phyloP scores from a whole-genome alignment of 2,329 filamentous ascomycete genomes.

The Venturia pyrina region DNA sequence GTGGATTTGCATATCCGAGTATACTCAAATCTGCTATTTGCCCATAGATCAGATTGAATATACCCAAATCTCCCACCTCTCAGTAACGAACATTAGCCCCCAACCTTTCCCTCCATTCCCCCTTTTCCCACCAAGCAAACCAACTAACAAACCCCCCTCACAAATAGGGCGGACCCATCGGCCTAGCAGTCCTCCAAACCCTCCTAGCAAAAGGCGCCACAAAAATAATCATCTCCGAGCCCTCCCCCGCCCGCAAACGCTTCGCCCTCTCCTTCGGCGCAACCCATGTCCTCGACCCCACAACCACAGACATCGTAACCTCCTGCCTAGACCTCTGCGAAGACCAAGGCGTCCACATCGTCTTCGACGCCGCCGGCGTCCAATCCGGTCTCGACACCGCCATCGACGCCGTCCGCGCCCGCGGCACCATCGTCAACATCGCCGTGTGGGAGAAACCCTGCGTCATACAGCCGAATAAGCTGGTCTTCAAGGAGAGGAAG shows the following conservation, averaged over 20 bases:
- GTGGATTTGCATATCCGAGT: no score
- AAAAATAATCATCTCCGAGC: constrained; percentile 45
- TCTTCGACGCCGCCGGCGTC: constrained; percentile 44
- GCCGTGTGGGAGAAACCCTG: constrained; percentile 47
- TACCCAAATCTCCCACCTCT: no score
- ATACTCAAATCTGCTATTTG: no score
- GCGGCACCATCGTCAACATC: constrained; percentile 45
- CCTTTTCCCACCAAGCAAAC: background rate
- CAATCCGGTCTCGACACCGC: constrained; percentile 41
- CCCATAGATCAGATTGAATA: no score
- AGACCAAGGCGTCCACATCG: constrained; percentile 38
- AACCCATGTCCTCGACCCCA: constrained; percentile 41
- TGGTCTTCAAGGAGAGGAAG: constrained; percentile 43
- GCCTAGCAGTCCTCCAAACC: constrained; percentile 39
- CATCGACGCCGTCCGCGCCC: constrained; percentile 37
- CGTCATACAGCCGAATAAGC: constrained; percentile 38
- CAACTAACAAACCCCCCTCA: background rate
- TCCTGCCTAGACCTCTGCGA: constrained; percentile 34
- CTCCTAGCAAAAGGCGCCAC: constrained; percentile 33
- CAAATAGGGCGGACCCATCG: constrained; percentile 38
- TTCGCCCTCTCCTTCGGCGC: constrained; percentile 44
- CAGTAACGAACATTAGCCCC: no score
- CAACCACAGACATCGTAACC: constrained; percentile 37
- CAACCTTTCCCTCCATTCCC: background rate
- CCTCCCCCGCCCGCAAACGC: constrained; percentile 36